phyloP scores from a whole-genome alignment of 2,329 filamentous ascomycete genomes.

The Penicillium sp. region DNA sequence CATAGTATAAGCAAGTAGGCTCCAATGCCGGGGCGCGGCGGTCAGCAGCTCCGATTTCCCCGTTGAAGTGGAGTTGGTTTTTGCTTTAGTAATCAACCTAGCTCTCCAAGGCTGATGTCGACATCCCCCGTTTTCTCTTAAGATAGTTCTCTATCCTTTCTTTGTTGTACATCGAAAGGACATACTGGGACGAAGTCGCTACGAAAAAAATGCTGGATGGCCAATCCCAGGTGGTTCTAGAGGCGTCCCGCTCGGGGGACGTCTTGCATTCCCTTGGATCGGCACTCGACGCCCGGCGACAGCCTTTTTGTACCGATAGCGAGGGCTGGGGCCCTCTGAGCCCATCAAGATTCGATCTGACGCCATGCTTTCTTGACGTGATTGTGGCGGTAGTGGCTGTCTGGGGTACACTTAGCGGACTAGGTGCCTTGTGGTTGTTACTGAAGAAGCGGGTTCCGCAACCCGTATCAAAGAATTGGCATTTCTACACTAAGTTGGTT shows the following conservation, averaged over 20 bases:
- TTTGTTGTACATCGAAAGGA: conserved; percentile 20
- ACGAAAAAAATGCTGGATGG: conserved; percentile 36
- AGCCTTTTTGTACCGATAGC: conserved; percentile 80
- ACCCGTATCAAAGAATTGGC: conserved; percentile 76
- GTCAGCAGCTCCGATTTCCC: conserved; percentile 5
- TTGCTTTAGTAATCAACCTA: conserved; percentile 25
- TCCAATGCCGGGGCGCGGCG: not conserved
- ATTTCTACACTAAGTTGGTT: conserved; percentile 92
- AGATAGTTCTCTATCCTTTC: conserved; percentile 11
- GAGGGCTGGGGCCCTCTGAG: conserved; percentile 97
- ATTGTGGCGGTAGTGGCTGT: conserved; percentile 76
- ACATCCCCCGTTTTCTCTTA: conserved; percentile 12
- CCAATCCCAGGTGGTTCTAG: conserved; percentile 36
- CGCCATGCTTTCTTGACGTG: conserved; percentile 93
- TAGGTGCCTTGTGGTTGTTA: conserved; percentile 76
- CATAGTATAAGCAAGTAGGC: not conserved
- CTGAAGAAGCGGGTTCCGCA: conserved; percentile 66
- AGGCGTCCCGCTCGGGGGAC: conserved; percentile 29
- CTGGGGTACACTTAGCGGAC: conserved; percentile 76
- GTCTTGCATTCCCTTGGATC: conserved; percentile 28
- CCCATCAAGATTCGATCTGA: conserved; percentile 85
- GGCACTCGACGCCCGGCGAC: conserved; percentile 39
- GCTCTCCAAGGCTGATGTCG: not conserved
- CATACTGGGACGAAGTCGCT: conserved; percentile 26
- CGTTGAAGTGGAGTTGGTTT: conserved; percentile 5